Evolutionary conservation across 208 protist species (phyloP), one percentile per base, ranked within the genome.

Genomic region (Trypanosoma vivax): DNA sequence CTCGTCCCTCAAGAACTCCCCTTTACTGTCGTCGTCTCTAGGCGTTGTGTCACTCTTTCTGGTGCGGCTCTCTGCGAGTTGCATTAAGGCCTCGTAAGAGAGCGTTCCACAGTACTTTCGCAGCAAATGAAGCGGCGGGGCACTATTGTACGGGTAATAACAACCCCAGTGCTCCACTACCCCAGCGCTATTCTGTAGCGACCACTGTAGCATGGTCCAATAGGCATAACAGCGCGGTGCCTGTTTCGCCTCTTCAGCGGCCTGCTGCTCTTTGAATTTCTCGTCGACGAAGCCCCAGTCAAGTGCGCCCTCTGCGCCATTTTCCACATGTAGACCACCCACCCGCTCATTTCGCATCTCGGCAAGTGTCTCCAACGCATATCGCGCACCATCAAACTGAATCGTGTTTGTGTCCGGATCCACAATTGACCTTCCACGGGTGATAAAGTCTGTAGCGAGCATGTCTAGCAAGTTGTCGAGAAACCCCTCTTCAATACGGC

Each of bases 401-500:
- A 94, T 87, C 16, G 57, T 77, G 63, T 90, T 86, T 5, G 82
- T 89, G 27, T 40, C 40, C 14, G 82, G 68, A 35, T 89, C 73
- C 27, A 94, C 78, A 25, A 94, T 64, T 39, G 66, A 76, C 27
- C 61, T 69, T 5, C 70, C 67, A 27, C 86, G 82, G 0, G 82
- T 79, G 53, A 94, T 73, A 46, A 94, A 90, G 52, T 94, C 76
- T 3, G 70, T 76, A n/a, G 77, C 70, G 21, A 94, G 73, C 2
- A 90, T 61, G 33, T 58, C 53, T 9, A 97, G 66, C 1, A 98
- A 64, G 21, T 69, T 61, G 60, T 98, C 96, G 9, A 99, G 69
- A 16, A 91, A 96, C 50, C 92, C 91, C 41, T 97, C 83, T 41
- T 84, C 65, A 38, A 99, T 99, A 48, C 78, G 78, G 18, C 97